Conservation (phyloP, 805 yeast species). For the Ogataea allantospora region DNA sequence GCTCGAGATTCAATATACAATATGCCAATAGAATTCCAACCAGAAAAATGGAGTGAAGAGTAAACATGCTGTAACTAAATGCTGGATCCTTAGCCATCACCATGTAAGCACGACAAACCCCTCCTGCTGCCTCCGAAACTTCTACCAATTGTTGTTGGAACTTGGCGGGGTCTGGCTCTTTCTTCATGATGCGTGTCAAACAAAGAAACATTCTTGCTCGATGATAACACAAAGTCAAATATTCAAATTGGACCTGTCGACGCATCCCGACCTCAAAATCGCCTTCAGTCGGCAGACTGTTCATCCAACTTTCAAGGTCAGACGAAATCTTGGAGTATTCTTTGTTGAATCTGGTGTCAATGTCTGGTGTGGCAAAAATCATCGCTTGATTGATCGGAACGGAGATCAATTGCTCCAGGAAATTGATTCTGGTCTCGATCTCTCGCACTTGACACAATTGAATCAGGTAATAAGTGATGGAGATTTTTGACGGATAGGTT, state of each 20-base stretch:
- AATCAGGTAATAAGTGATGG: slow-evolving; percentile 14
- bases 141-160: slow-evolving; percentile 6
- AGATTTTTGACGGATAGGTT: slow-evolving; percentile 12
- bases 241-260: slow-evolving; percentile 15
- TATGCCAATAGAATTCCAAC: slow-evolving; percentile 20
- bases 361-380: slow-evolving; percentile 1
- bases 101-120: slow-evolving; percentile 17
- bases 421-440: slow-evolving; percentile 12
- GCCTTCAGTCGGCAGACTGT: slow-evolving; percentile 9
- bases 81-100: slow-evolving; percentile 12
- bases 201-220: slow-evolving; percentile 17
- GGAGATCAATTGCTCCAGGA: slow-evolving; percentile 10
- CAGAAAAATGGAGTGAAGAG: slow-evolving; percentile 18
- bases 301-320: slow-evolving; percentile 15
- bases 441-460: slow-evolving; percentile 17
- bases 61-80: slow-evolving; percentile 20
- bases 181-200: slow-evolving; percentile 13
- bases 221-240: slow-evolving; percentile 16
- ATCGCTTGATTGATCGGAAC: slow-evolving; percentile 9
- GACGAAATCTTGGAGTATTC: slow-evolving; percentile 5
- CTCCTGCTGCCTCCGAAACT: slow-evolving; percentile 20
- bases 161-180: slow-evolving; percentile 1
- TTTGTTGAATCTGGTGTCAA: neutral
- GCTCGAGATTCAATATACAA: slow-evolving; percentile 15
- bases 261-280: slow-evolving; percentile 16